Evolutionary conservation across 106 monocot genomes (phyloP).

Genomic region (Platanthera zijinensis): DNA sequence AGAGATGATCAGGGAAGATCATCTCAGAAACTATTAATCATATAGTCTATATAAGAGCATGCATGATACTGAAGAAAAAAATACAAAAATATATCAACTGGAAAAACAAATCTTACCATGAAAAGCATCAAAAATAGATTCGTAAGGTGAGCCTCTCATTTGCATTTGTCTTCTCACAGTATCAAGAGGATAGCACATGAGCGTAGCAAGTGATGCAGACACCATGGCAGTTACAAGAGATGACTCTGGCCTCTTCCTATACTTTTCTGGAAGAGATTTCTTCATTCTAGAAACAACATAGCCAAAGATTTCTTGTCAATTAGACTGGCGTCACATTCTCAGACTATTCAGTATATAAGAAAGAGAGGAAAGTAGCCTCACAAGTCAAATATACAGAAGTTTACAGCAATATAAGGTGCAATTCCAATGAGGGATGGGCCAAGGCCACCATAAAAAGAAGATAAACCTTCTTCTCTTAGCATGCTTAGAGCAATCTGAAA

Average conservation of each 20-base stretch:
- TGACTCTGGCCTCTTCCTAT: slow-evolving; percentile 73
- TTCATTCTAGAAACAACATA: slow-evolving; percentile 51
- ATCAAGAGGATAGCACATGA: slow-evolving; percentile 93
- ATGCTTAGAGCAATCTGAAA: slow-evolving; percentile 81
- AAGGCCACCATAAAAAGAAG: slow-evolving; percentile 86
- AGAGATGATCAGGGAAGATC: not conserved
- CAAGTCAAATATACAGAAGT: slow-evolving; percentile 98
- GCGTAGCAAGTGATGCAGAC: slow-evolving; percentile 85
- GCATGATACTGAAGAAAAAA: not conserved
- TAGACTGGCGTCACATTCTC: not conserved
- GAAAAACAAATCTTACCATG: slow-evolving; percentile 40
- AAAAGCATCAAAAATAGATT: slow-evolving; percentile 71
- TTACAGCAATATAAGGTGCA: slow-evolving; percentile 96
- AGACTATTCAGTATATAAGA: not conserved
- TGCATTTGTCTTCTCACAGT: slow-evolving; percentile 99
- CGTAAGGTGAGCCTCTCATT: slow-evolving; percentile 88
- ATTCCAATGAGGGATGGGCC: slow-evolving; percentile 92
- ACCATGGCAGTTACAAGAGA: slow-evolving; percentile 77
- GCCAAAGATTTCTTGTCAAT: slow-evolving; percentile 7
- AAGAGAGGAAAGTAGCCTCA: slow-evolving; percentile 30
- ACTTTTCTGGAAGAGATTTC: slow-evolving; percentile 92
- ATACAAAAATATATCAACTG: not conserved
- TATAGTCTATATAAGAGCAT: not conserved
- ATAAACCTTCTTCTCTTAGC: slow-evolving; percentile 88
- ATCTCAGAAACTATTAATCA: not conserved